Conservation (phyloP, 148 eudicot genomes). For the Euryodendron excelsum region DNA sequence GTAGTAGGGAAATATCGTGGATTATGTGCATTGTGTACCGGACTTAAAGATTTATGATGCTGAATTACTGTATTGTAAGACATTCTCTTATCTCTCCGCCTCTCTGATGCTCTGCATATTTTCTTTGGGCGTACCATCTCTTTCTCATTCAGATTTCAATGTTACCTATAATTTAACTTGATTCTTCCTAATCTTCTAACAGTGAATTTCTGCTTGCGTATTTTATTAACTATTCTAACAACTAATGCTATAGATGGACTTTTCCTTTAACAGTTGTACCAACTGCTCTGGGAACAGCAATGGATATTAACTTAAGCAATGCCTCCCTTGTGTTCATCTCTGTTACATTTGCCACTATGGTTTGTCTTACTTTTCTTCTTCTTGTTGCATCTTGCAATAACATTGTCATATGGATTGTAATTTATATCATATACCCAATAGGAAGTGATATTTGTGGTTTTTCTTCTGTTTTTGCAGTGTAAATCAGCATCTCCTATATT, state of each 20-base stretch:
- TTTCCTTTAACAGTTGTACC: conserved; percentile 97
- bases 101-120: not conserved
- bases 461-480: conserved; percentile 62
- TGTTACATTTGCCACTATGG: conserved; percentile 99
- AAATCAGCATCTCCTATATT: conserved; percentile 97
- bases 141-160: not conserved
- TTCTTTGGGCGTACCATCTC: not conserved
- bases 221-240: conserved; percentile 56
- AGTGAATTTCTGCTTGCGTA: conserved; percentile 15
- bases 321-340: conserved; percentile 97
- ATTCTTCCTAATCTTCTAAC: not conserved
- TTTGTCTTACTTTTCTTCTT: conserved; percentile 35
- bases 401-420: not conserved
- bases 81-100: not conserved
- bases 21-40: not conserved
- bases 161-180: not conserved
- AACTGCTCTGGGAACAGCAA: conserved; percentile 84
- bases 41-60: not conserved
- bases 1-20: not conserved
- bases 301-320: conserved; percentile 97
- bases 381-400: not conserved
- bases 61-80: not conserved
- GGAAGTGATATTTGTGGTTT: not conserved
- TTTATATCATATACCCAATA: not conserved
- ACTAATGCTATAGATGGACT: conserved; percentile 93